These are phyloP conservation scores for Oryza glumipatula DNA, from an alignment of 176 grass and related monocot species.

Conservation along the genomic window DNA sequence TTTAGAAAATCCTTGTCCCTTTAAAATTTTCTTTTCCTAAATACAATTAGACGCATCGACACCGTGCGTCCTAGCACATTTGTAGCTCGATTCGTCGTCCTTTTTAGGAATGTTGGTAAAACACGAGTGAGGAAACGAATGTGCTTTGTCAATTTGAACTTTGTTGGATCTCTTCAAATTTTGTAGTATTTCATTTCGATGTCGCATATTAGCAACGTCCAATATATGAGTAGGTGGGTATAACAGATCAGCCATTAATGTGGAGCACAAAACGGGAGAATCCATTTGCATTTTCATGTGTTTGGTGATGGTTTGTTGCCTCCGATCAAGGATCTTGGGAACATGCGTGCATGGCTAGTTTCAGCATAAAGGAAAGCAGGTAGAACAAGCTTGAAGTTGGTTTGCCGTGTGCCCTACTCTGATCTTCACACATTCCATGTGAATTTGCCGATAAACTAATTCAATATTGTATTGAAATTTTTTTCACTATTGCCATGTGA, in stretches of 20 bases:
- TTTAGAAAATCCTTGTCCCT: background rate
- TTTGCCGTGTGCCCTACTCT: slow-evolving; percentile 7
- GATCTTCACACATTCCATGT: slow-evolving; percentile 21
- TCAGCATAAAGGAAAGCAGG: background rate
- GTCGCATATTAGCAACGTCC: background rate
- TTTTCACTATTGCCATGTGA: background rate
- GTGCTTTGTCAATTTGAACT: background rate
- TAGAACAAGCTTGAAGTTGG: background rate
- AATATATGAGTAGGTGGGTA: background rate
- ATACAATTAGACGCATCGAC: too few species aligned
- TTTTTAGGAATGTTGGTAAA: too few species aligned
- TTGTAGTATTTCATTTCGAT: background rate
- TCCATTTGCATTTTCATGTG: background rate
- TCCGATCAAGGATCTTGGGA: background rate
- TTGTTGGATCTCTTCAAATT: background rate
- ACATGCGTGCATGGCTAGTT: background rate
- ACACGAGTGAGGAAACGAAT: background rate
- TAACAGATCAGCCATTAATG: too few species aligned
- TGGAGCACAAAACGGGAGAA: background rate
- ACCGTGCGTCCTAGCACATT: too few species aligned
- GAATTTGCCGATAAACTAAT: background rate
- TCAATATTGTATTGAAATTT: background rate
- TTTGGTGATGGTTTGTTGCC: slow-evolving; percentile 3
- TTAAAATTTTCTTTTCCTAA: too few species aligned
- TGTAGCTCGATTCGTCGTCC: too few species aligned